These are phyloP conservation scores for Flaveria brownii DNA, from an alignment of 129 eudicot genomes.

Conservation along the genomic window DNA sequence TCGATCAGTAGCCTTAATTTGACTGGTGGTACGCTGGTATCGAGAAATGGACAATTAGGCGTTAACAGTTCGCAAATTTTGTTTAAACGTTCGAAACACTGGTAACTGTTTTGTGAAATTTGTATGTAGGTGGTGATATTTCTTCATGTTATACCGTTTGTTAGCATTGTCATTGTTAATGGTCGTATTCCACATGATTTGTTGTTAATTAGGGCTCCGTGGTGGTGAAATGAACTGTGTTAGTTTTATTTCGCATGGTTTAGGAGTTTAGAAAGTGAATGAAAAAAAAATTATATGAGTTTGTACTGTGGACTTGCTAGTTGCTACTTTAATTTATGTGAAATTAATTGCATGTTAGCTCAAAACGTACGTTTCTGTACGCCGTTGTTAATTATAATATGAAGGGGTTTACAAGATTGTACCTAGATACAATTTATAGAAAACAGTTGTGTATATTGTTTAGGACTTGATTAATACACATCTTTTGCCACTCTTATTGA, in stretches of 20 bases:
- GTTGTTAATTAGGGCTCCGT: slow-evolving; percentile 11
- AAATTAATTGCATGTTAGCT: no score
- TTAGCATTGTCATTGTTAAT: neutral
- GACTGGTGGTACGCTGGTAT: slow-evolving; percentile 20
- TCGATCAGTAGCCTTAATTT: slow-evolving; percentile 13
- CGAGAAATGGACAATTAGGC: slow-evolving; percentile 20
- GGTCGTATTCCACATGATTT: neutral
- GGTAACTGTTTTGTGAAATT: slow-evolving; percentile 23
- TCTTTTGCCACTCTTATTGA: slow-evolving; percentile 1
- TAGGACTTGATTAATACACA: neutral
- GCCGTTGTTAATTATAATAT: neutral
- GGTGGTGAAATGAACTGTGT: neutral
- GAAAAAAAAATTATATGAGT: neutral
- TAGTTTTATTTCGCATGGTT: neutral
- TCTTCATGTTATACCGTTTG: neutral
- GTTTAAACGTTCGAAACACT: neutral
- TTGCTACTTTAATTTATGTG: no score
- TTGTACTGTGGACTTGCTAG: neutral
- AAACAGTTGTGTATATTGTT: neutral
- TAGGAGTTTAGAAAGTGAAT: neutral
- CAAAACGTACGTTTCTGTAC: neutral
- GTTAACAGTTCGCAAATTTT: slow-evolving; percentile 14
- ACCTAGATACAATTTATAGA: no score
- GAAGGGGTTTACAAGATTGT: neutral
- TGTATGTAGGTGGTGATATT: neutral